Conservation (phyloP, 2,329 filamentous ascomycete species). For the Sclerotinia spermophila region DNA sequence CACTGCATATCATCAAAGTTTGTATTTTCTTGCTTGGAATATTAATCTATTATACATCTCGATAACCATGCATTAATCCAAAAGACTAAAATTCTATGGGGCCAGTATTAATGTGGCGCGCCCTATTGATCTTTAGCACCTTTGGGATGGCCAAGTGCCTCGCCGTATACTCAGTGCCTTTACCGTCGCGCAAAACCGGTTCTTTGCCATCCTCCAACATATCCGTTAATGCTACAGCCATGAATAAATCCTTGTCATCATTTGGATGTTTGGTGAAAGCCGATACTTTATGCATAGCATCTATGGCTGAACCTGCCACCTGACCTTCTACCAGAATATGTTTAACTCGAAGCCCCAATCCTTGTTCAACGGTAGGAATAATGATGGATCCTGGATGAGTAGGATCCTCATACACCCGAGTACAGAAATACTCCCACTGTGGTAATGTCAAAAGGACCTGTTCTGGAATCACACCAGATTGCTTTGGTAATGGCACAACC, state of each 20-base stretch:
- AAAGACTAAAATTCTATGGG: neutral
- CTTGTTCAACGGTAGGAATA: slow-evolving; percentile 3
- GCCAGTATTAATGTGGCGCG: neutral
- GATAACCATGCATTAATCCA: neutral
- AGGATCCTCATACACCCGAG: slow-evolving; percentile 22
- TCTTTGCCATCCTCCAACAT: neutral
- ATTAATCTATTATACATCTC: slow-evolving; percentile 1
- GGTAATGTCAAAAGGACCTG: neutral
- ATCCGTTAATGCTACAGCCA: slow-evolving; percentile 10
- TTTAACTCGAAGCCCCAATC: slow-evolving; percentile 19
- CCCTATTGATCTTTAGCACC: neutral
- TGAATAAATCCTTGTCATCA: neutral
- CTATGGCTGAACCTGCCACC: slow-evolving; percentile 14
- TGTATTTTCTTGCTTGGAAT: neutral
- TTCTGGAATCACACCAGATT: neutral
- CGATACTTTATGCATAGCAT: slow-evolving; percentile 18
- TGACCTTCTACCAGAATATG: slow-evolving; percentile 25
- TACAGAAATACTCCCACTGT: slow-evolving; percentile 4
- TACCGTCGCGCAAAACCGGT: neutral
- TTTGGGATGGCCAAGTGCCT: neutral
- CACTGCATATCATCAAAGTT: neutral
- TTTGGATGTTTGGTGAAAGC: neutral
- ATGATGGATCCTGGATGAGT: slow-evolving; percentile 20
- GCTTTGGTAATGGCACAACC: slow-evolving; percentile 15
- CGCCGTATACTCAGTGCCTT: neutral